Base-by-base conservation (phyloP, 768 basidiomycete species). In the Tricholoma sp. region DNA sequence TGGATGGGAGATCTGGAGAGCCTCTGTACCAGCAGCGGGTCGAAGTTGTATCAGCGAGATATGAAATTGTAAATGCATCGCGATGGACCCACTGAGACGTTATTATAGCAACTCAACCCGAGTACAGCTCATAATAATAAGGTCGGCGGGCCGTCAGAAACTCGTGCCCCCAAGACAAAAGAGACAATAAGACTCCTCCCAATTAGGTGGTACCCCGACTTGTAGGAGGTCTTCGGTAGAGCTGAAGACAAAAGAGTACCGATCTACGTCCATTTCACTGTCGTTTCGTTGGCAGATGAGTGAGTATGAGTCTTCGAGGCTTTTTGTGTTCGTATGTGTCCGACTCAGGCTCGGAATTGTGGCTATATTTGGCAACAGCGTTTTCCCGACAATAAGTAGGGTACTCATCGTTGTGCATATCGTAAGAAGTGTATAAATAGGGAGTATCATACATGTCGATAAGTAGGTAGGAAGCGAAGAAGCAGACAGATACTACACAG, bases 1-100 rank as follows among this genome's bases (percentile, higher is more conserved):
- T 32, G 31, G 31, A 32, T 32, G 8, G 1, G 10, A 32, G 7
- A 43, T 9, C 5, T 18, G 19, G 9, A 37, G 41, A 43, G 24
- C 21, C 45, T 47, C 52, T 41, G 52, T 24, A 53, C 52, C 52
- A 53, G 52, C 52, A 53, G 52, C 35, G 52, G 16, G 31, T 32
- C 31, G 3, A 32, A 8, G 24, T 24, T 21, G 10, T 45, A 47
- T 27, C 4, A 12, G 16, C 24, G 24, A 5, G 21, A 47, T 16
- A 24, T 16, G 16, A 8, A 21, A 11, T 14, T 29, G 11, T 5
- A 49, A 7, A 43, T 11, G 5, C 27, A 3, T 35, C 39, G 4
- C 5, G 27, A 18, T 29, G 37, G 53, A 54, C 53, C 53, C 41
- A 54, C 53, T 3, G n/a, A 10, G 29, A 27, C 24, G 24, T 27